Percentiles rank a stretch among this genome's conserved stretches.
Evolutionary conservation across 306 rosid genomes (phyloP).

Genomic region (Morella rubra): DNA sequence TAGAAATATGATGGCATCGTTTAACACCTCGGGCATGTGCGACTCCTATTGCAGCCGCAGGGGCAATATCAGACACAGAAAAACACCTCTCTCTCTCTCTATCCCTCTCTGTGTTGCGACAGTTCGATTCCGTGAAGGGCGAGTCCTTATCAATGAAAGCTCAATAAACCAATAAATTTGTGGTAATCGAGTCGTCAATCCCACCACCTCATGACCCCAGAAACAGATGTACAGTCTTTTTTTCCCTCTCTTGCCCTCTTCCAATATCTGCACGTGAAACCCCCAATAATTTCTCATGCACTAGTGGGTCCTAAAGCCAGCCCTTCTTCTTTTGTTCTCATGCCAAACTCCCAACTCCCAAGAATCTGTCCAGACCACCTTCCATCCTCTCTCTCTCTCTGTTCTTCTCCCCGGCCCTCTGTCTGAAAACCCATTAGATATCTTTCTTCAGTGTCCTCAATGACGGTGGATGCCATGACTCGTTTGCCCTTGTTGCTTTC

Average conservation of each 20-base stretch:
- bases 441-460: constrained; percentile 20
- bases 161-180: constrained; percentile 3
- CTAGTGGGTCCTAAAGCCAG: constrained; percentile 70
- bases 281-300: constrained; percentile 89
- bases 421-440: constrained; percentile 14
- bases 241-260: constrained; percentile 17
- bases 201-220: background rate
- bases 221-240: constrained; percentile 4
- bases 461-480: constrained; percentile 37
- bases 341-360: constrained; percentile 61
- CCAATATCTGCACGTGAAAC: constrained; percentile 53
- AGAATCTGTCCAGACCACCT: constrained; percentile 46
- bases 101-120: background rate
- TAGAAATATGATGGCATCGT: too few species aligned
- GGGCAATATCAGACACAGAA: background rate
- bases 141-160: constrained; percentile 6
- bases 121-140: constrained; percentile 2
- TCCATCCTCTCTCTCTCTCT: background rate
- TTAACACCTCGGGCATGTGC: too few species aligned
- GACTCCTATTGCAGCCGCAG: too few species aligned
- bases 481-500: constrained; percentile 24
- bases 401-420: constrained; percentile 3
- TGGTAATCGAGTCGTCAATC: constrained; percentile 5
- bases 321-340: constrained; percentile 77
- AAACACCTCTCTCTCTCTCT: background rate